Base-by-base conservation (phyloP, 202 grass and related monocot species). In the Digitaria exilis region DNA sequence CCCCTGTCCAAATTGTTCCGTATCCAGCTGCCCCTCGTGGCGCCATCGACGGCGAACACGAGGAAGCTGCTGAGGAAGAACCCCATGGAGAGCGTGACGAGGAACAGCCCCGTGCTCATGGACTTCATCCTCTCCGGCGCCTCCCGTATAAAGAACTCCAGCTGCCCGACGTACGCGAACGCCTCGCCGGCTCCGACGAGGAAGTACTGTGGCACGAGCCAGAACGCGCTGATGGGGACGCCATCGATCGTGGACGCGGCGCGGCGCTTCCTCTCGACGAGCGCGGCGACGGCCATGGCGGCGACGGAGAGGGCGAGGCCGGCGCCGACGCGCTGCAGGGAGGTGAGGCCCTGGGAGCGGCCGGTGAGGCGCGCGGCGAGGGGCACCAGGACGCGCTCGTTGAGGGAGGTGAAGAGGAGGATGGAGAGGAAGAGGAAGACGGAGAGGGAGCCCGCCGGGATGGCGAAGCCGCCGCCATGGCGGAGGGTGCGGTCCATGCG, bases 101-200 rank as follows among this genome's bases (percentile, higher is more conserved):
- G 84, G 30, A 97, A 95, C 3, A 97, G 84, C 9, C 82, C 92
- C 19, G 95, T 98, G 89, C 95, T 98, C 95, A 98, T 95, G 34
- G 95, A 98, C 80, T 98, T 98, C 92, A 98, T 98, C 65, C 88
- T 19, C 80, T 95, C 95, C 0, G 95, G 95, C 9, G 87, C 95
- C 82, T 98, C 92, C 9, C 89, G 88, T 73, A 98, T 98, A 84
- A 98, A 98, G 90, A 98, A 98, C 80, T 98, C 95, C 0, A 98
- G 89, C 87, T 98, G 95, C 8, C 95, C 95, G 44, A 98, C 90
- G 77, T 98, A 98, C 9, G 92, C 92, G 71, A 98, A 98, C 5
- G 90, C 95, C 89, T 98, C 95, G 22, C 95, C 92, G 31, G 92
- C 92, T 24, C 95, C 95, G 0, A 97, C 95, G 0, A 97, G 71